Evolutionary conservation across 225 moss, liverwort and hornwort species (phyloP).

Genomic region (Sphagnum tenellum): DNA sequence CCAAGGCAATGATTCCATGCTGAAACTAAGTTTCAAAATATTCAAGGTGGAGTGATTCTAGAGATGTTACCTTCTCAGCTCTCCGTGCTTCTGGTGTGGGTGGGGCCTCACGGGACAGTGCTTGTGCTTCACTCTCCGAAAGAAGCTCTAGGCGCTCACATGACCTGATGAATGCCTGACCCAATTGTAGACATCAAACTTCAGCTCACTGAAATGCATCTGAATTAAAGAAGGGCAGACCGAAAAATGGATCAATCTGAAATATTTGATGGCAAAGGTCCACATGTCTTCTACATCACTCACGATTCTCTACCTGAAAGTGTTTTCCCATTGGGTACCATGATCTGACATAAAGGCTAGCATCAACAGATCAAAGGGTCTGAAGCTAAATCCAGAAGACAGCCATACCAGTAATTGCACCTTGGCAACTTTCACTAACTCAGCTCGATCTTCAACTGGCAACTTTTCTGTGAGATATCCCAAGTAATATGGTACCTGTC

Average conservation of each 20-base stretch:
- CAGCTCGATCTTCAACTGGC: conserved; percentile 51
- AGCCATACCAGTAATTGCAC: conserved; percentile 45
- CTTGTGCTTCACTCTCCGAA: conserved; percentile 59
- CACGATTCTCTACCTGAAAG: no score
- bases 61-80: conserved; percentile 55
- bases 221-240: no score
- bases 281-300: no score
- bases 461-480: conserved; percentile 74
- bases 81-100: conserved; percentile 62
- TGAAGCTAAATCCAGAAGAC: no score
- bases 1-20: no score
- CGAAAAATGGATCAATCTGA: no score
- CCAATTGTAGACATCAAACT: conserved; percentile 8
- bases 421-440: conserved; percentile 48
- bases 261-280: no score
- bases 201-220: neutral
- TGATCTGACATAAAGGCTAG: no score
- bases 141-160: conserved; percentile 81
- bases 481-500: conserved; percentile 84
- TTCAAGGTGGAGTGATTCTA: no score
- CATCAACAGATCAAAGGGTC: no score
- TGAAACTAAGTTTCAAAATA: no score
- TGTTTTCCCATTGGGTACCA: no score
- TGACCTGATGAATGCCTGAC: conserved; percentile 65
- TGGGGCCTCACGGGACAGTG: conserved; percentile 61